Conservation (phyloP, 345 rosid species). For the Euphorbia lathyris region DNA sequence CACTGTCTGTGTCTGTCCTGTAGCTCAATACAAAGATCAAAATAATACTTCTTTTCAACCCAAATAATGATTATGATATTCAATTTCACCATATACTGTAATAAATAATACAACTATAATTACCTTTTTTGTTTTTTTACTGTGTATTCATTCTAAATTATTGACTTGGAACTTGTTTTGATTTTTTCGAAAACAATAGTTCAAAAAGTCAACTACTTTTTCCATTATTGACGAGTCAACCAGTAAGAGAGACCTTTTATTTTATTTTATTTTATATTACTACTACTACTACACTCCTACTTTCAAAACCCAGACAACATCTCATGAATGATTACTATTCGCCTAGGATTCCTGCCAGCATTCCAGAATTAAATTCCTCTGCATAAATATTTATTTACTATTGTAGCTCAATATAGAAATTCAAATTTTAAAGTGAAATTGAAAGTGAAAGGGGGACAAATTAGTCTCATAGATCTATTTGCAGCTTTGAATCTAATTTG, state of each 20-base stretch:
- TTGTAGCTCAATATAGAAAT: not conserved
- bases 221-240: not conserved
- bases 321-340: not conserved
- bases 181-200: not conserved
- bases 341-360: constrained; percentile 5
- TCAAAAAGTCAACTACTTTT: not conserved
- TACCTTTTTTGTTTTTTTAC: not conserved
- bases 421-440: no score
- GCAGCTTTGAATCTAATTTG: no score
- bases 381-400: not conserved
- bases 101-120: not conserved
- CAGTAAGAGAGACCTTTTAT: not conserved
- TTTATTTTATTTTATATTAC: no score
- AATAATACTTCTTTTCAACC: no score
- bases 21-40: not conserved
- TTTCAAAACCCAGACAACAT: not conserved
- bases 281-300: no score
- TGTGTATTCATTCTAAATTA: not conserved
- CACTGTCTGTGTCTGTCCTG: no score
- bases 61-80: no score
- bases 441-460: no score
- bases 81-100: not conserved
- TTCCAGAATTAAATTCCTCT: not conserved
- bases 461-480: no score
- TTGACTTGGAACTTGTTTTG: not conserved